Evolutionary conservation across 805 yeast species (phyloP).

Genomic region (Monosporozyma solicola): DNA sequence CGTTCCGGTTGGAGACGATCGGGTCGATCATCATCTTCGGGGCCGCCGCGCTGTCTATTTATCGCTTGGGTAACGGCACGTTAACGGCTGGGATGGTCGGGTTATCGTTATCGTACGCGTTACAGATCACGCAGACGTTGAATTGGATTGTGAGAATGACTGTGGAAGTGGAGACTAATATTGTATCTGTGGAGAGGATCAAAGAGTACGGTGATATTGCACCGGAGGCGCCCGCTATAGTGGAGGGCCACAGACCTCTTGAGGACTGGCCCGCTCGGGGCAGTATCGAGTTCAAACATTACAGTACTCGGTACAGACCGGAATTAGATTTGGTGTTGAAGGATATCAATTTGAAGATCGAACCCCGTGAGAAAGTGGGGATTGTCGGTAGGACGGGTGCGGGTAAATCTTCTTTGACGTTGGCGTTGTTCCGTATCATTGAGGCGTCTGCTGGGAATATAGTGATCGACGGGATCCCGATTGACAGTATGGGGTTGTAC

Average conservation of each 20-base stretch:
- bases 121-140: constrained; percentile 85
- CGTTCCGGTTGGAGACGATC: constrained; percentile 83
- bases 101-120: constrained; percentile 83
- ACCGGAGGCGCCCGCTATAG: constrained; percentile 75
- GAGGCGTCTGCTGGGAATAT: constrained; percentile 68
- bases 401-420: constrained; percentile 79
- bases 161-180: constrained; percentile 94
- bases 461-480: constrained; percentile 60
- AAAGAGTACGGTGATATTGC: constrained; percentile 72
- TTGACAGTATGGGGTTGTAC: constrained; percentile 57
- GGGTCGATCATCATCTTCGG: constrained; percentile 84
- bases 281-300: constrained; percentile 54
- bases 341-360: constrained; percentile 52
- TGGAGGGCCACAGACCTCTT: constrained; percentile 60
- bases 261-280: constrained; percentile 68
- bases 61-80: constrained; percentile 55
- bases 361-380: constrained; percentile 78
- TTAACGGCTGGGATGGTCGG: constrained; percentile 91
- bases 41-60: constrained; percentile 74
- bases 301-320: constrained; percentile 77
- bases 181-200: constrained; percentile 92
- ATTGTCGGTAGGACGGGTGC: constrained; percentile 98
- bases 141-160: constrained; percentile 99
- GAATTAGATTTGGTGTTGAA: constrained; percentile 74
- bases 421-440: constrained; percentile 77